Evolutionary conservation across 139 green algal species (phyloP).

Genomic region (Bryopsis sp.): DNA sequence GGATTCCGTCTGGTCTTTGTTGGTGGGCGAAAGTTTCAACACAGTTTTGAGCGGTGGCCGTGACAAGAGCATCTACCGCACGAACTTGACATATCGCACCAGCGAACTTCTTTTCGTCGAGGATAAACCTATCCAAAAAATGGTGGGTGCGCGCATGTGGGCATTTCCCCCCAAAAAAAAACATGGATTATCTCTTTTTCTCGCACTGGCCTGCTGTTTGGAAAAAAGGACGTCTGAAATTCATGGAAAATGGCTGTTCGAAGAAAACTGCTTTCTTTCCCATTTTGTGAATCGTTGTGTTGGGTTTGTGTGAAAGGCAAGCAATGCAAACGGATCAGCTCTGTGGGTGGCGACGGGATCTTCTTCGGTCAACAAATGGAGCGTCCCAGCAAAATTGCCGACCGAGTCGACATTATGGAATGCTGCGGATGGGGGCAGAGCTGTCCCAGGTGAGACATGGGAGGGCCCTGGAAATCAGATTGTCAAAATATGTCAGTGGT

Average conservation of each 20-base stretch:
- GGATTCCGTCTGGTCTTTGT: constrained; percentile 80
- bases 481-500: too few relatives aligned
- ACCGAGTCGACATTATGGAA: constrained; percentile 3
- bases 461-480: too few relatives aligned
- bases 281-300: background rate
- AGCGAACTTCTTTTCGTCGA: constrained; percentile 65
- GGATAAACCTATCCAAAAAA: constrained; percentile 40
- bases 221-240: too few relatives aligned
- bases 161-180: too few relatives aligned
- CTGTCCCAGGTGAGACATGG: constrained; percentile 15
- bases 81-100: constrained; percentile 45
- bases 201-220: too few relatives aligned
- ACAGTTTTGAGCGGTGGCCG: constrained; percentile 67
- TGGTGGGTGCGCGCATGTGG: constrained; percentile 31
- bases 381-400: constrained; percentile 5
- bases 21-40: constrained; percentile 28
- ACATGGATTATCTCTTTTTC: too few relatives aligned
- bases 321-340: background rate
- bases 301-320: background rate
- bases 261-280: too few relatives aligned
- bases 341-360: constrained; percentile 53
- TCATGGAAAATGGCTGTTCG: too few relatives aligned
- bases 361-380: constrained; percentile 37
- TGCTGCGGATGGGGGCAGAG: constrained; percentile 3
- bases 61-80: constrained; percentile 66